Conservation (phyloP, 371 early-diverging fungal genomes). For the Umbelopsis sp. region DNA sequence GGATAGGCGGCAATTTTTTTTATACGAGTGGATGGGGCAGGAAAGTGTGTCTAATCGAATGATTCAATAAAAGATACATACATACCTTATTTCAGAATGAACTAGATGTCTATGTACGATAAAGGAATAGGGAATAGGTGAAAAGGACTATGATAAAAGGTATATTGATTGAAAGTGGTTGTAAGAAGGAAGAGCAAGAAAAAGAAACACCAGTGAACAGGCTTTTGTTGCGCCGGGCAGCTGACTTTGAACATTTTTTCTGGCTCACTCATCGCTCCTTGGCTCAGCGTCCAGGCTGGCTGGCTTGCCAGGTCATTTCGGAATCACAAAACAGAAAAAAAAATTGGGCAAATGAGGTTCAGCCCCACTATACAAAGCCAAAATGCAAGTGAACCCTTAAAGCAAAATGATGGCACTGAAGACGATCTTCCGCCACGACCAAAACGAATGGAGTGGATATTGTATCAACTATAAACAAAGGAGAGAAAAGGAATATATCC, state of each 20-base stretch:
- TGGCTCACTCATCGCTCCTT: constrained; percentile 7
- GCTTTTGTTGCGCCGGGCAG: constrained; percentile 17
- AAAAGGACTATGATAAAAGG: background rate
- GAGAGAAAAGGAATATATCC: background rate
- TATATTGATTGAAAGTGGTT: constrained; percentile 11
- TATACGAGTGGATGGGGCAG: background rate
- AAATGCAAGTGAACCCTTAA: too few relatives aligned
- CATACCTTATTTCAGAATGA: background rate
- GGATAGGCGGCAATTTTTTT: background rate
- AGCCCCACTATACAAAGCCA: too few relatives aligned
- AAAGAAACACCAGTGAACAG: constrained; percentile 16
- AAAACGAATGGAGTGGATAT: too few relatives aligned
- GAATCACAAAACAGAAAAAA: too few relatives aligned
- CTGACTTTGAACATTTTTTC: constrained; percentile 20
- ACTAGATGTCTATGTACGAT: background rate
- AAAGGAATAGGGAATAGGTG: background rate
- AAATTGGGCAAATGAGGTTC: too few relatives aligned
- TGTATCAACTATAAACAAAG: background rate
- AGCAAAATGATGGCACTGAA: too few relatives aligned
- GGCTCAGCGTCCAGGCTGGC: background rate
- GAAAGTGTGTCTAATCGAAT: background rate
- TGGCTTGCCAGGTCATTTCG: background rate
- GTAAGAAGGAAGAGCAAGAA: constrained; percentile 17
- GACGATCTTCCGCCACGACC: too few relatives aligned
- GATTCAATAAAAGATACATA: background rate